phyloP scores from a whole-genome alignment of 805 yeast species.

The Candida adriatica region DNA sequence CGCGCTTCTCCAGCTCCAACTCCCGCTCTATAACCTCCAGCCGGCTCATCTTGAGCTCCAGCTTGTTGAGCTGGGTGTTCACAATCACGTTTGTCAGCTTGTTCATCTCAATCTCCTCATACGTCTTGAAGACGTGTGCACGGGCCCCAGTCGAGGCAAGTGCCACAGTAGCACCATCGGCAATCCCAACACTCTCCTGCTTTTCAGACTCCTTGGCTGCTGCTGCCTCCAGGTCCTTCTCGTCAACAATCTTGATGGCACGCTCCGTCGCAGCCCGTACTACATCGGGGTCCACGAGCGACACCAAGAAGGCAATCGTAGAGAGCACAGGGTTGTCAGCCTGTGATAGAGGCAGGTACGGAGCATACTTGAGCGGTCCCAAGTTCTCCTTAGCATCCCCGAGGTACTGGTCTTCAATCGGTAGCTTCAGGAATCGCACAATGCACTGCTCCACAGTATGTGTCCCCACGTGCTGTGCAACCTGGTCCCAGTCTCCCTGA shows the following conservation, averaged over 20 bases:
- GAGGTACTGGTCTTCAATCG: constrained; percentile 71
- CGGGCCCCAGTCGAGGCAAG: constrained; percentile 51
- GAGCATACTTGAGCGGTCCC: constrained; percentile 75
- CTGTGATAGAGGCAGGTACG: constrained; percentile 77
- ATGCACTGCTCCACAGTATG: constrained; percentile 76
- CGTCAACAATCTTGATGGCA: constrained; percentile 37
- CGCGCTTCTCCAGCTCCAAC: constrained; percentile 56
- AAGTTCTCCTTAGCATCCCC: constrained; percentile 33
- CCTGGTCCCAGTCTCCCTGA: constrained; percentile 73
- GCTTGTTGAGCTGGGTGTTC: constrained; percentile 54
- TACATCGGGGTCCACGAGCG: constrained; percentile 78
- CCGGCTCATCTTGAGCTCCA: constrained; percentile 56
- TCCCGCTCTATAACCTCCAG: constrained; percentile 58
- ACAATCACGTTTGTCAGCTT: constrained; percentile 49
- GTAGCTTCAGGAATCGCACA: constrained; percentile 68
- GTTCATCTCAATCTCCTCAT: constrained; percentile 74
- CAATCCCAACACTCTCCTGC: constrained; percentile 36
- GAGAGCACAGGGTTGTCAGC: constrained; percentile 92
- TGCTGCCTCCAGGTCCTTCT: constrained; percentile 16
- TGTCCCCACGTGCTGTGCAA: constrained; percentile 60
- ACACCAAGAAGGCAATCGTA: constrained; percentile 82
- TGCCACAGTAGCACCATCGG: constrained; percentile 12
- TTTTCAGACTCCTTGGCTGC: constrained; percentile 16
- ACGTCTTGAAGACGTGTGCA: constrained; percentile 70
- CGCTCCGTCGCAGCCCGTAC: constrained; percentile 74